These are phyloP conservation scores for Trichophyton equinum DNA, from an alignment of 2,329 filamentous ascomycete species.

Conservation along the genomic window DNA sequence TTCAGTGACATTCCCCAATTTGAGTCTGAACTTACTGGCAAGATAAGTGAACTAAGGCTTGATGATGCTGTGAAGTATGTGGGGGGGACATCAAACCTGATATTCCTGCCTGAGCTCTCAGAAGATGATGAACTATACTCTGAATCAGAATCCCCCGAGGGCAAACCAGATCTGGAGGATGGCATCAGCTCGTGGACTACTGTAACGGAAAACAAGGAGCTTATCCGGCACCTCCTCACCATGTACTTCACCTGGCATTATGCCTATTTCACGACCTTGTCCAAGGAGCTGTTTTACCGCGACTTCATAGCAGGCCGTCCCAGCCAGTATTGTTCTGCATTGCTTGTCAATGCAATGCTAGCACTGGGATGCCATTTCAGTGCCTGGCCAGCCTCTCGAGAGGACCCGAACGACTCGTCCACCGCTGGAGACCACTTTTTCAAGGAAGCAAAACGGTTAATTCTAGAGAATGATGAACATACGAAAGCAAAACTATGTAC, in stretches of 20 bases:
- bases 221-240: slow-evolving; percentile 78
- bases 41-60: slow-evolving; percentile 81
- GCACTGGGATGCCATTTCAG: slow-evolving; percentile 91
- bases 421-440: slow-evolving; percentile 96
- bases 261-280: slow-evolving; percentile 84
- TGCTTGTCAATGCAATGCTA: slow-evolving; percentile 88
- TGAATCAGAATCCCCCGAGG: slow-evolving; percentile 26
- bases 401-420: slow-evolving; percentile 57
- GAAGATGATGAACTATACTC: slow-evolving; percentile 25
- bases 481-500: slow-evolving; percentile 79
- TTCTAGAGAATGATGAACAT: slow-evolving; percentile 85
- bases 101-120: slow-evolving; percentile 54
- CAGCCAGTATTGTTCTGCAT: slow-evolving; percentile 70
- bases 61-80: slow-evolving; percentile 85
- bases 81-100: slow-evolving; percentile 84
- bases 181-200: slow-evolving; percentile 76
- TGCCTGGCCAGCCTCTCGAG: slow-evolving; percentile 57
- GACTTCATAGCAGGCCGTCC: slow-evolving; percentile 63
- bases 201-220: slow-evolving; percentile 64
- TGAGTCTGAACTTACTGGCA: slow-evolving; percentile 75
- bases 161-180: slow-evolving; percentile 45
- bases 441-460: slow-evolving; percentile 76
- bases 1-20: slow-evolving; percentile 34
- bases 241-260: slow-evolving; percentile 99
- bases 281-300: slow-evolving; percentile 71